phyloP scores from a whole-genome alignment of 441 rosid genomes.

The Raphanus hybrid region DNA sequence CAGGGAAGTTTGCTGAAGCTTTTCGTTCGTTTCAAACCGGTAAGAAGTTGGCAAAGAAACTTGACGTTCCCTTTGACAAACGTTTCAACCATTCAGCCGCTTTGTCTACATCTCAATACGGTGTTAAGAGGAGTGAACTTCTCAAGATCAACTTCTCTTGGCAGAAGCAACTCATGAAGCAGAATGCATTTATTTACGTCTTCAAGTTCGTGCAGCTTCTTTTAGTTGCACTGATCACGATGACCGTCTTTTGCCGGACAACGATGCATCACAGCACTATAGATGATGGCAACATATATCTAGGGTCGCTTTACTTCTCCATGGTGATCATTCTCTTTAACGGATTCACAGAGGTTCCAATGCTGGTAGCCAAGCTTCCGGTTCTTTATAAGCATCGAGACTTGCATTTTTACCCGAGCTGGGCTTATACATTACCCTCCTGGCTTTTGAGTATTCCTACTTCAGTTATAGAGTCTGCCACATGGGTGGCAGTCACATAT shows the following conservation, averaged over 20 bases:
- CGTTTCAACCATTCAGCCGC: conserved; percentile 93
- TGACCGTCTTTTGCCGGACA: conserved; percentile 93
- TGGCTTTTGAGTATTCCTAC: conserved; percentile 89
- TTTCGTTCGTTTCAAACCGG: conserved; percentile 65
- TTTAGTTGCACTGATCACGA: conserved; percentile 86
- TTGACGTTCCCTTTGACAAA: conserved; percentile 78
- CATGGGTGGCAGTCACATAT: conserved; percentile 91
- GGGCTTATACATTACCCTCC: conserved; percentile 93
- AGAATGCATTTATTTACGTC: conserved; percentile 86
- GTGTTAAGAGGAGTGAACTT: conserved; percentile 70
- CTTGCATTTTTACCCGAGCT: conserved; percentile 88
- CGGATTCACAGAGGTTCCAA: conserved; percentile 95
- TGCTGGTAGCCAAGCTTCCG: conserved; percentile 95
- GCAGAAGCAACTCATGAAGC: conserved; percentile 92
- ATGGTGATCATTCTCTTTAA: conserved; percentile 97
- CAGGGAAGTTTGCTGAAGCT: conserved; percentile 86
- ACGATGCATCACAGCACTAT: conserved; percentile 76
- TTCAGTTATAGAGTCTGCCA: conserved; percentile 84
- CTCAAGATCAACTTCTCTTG: conserved; percentile 73
- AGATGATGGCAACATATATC: conserved; percentile 85
- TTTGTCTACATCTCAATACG: conserved; percentile 74
- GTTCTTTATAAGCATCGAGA: conserved; percentile 95
- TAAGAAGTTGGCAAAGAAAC: conserved; percentile 62
- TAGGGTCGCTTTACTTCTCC: conserved; percentile 88
- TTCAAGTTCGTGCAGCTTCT: conserved; percentile 94